Percentiles rank a stretch among this genome's conserved stretches.
Evolutionary conservation across 495 filamentous ascomycete species (phyloP).

Genomic region (Aspergillus cristatus): DNA sequence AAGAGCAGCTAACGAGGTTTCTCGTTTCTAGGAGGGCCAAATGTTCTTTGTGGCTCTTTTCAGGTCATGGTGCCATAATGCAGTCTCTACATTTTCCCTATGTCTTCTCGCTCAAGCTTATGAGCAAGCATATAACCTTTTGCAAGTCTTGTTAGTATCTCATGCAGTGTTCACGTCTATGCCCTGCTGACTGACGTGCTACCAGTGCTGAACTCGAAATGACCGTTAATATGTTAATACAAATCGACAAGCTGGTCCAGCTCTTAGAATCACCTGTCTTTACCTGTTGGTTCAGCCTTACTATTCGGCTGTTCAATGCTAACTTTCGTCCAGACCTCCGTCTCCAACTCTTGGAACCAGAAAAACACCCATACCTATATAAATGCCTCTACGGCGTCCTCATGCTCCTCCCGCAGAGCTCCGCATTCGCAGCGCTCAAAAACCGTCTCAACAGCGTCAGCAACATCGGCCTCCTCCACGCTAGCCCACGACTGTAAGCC

Average conservation of each 20-base stretch:
- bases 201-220: conserved; percentile 90
- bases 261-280: conserved; percentile 96
- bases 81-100: conserved; percentile 92
- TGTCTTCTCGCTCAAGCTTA: conserved; percentile 96
- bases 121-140: conserved; percentile 92
- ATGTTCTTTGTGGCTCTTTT: conserved; percentile 92
- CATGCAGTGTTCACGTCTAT: background rate
- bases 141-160: conserved; percentile 83
- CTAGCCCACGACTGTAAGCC: conserved; percentile 72
- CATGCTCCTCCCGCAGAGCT: conserved; percentile 96
- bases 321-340: conserved; percentile 61
- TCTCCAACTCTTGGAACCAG: conserved; percentile 94
- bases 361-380: conserved; percentile 91
- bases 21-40: conserved; percentile 67
- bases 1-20: background rate
- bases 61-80: conserved; percentile 96
- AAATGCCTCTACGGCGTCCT: conserved; percentile 96
- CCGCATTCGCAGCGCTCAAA: conserved; percentile 92
- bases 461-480: conserved; percentile 91
- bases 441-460: conserved; percentile 95
- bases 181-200: conserved; percentile 25
- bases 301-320: background rate
- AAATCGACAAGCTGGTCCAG: conserved; percentile 98
- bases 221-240: conserved; percentile 97
- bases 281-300: conserved; percentile 54